These are phyloP conservation scores for Pleurotus cornucopiae DNA, from an alignment of 768 basidiomycete species.

Conservation along the genomic window DNA sequence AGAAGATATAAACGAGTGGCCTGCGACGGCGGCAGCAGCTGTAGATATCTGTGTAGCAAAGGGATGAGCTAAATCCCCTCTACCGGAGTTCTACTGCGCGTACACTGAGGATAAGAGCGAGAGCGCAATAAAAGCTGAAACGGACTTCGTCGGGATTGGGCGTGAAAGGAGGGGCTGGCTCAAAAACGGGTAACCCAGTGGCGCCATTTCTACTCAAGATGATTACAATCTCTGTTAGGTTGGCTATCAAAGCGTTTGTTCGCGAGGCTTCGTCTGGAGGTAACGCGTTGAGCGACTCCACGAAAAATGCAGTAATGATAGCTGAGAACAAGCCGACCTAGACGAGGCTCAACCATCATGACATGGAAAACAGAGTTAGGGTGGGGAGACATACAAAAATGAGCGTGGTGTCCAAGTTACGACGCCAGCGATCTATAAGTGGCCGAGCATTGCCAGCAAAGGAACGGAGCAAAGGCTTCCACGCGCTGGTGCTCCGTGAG, in stretches of 20 bases:
- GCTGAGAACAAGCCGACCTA: slow-evolving; percentile 18
- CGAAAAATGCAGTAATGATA: slow-evolving; percentile 17
- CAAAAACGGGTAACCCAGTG: not conserved
- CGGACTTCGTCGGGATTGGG: slow-evolving; percentile 8
- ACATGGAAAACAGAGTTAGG: not conserved
- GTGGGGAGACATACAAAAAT: slow-evolving; percentile 13
- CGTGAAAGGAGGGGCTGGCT: not conserved
- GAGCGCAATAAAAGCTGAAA: slow-evolving; percentile 9
- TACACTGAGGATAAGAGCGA: slow-evolving; percentile 10
- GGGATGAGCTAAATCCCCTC: not conserved
- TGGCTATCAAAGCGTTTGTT: slow-evolving; percentile 25
- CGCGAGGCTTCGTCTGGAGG: slow-evolving; percentile 7
- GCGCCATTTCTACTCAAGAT: not conserved
- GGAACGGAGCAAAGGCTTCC: slow-evolving; percentile 15
- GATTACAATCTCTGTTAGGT: slow-evolving; percentile 20
- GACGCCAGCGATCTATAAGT: slow-evolving; percentile 15
- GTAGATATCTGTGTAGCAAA: slow-evolving; percentile 1
- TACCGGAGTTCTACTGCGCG: not conserved
- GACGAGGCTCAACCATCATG: not conserved
- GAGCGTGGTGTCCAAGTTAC: slow-evolving; percentile 15
- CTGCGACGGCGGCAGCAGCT: slow-evolving; percentile 5
- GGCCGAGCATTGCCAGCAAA: slow-evolving; percentile 12
- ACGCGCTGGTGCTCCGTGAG: slow-evolving; percentile 15
- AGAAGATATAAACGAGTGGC: slow-evolving; percentile 4
- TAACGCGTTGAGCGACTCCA: slow-evolving; percentile 12